Base-by-base conservation (phyloP, 768 basidiomycete genomes). In the Hirschioporus abietinus region DNA sequence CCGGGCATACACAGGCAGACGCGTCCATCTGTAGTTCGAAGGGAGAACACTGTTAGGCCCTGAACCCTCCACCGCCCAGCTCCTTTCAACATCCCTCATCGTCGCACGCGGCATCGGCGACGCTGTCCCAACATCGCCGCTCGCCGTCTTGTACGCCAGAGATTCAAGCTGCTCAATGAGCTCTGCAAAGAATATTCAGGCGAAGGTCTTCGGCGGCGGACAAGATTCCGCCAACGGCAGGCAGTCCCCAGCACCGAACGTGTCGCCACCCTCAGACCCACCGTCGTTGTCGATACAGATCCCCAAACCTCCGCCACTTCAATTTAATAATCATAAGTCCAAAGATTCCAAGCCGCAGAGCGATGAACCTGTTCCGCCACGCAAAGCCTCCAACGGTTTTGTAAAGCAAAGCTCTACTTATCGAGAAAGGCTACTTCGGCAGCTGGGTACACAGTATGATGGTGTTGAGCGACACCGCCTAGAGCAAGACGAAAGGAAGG, bases 391-490 rank as follows among this genome's bases (percentile, higher is more conserved):
- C 65, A 59, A 68, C 12, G 36, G 58, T 69, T 60, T 52, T 64
- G 62, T 52, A 1, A 20, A 20, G 10, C 23, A 62, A 62, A 52
- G 72, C 35, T 65, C 64, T 36, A 42, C 81, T 60, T 89, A 89
- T 76, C 84, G 92, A 63, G 86, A 91, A 72, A 82, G 87, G 34
- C 79, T 97, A 30, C 80, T 82, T 30, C 81, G 87, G 68, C 77
- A 78, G 66, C 80, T 96, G 35, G 92, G 92, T 1, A 71, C 78
- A 3, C 80, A 88, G 35, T 99, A 96, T 75, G 84, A 88, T 63
- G 91, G 92, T 15, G 86, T 86, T 25, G 96, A 99, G 79, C 87
- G 87, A 70, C 82, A 91, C 76, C 86, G 96, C 63, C 85, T 99
- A n/a, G 78, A 87, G 63, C 91, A 98, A 72, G 93, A 95, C 70